phyloP scores from a whole-genome alignment of 2,329 filamentous ascomycete genomes.

The Curvularia eragrostidis region DNA sequence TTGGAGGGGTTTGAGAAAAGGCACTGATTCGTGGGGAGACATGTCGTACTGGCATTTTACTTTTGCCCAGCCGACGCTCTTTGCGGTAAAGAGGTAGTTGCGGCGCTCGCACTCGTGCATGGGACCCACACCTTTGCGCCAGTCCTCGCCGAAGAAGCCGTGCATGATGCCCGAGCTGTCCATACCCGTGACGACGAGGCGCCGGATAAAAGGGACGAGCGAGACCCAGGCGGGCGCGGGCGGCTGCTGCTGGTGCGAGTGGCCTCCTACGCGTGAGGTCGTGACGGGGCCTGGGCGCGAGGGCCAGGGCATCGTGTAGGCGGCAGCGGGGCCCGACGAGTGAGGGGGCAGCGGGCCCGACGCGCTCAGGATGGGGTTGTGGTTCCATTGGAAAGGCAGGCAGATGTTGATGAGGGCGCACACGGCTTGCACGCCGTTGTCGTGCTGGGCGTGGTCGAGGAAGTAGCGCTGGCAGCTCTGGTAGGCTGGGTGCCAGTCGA shows the following conservation, averaged over 20 bases:
- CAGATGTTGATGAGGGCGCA: constrained; percentile 91
- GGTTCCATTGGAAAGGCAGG: constrained; percentile 79
- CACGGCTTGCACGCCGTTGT: constrained; percentile 80
- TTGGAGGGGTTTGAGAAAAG: constrained; percentile 85
- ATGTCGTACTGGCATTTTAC: constrained; percentile 94
- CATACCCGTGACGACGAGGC: constrained; percentile 89
- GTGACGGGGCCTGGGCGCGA: constrained; percentile 50
- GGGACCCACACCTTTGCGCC: constrained; percentile 77
- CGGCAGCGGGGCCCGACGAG: constrained; percentile 39
- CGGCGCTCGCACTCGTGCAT: constrained; percentile 88
- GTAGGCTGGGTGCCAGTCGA: constrained; percentile 92
- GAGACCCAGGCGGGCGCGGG: constrained; percentile 62
- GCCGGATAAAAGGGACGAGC: constrained; percentile 86
- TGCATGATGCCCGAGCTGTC: constrained; percentile 86
- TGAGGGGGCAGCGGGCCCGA: constrained; percentile 43
- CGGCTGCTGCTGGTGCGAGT: too few species aligned
- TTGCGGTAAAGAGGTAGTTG: constrained; percentile 95
- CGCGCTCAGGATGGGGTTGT: constrained; percentile 56
- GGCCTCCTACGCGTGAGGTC: constrained; percentile 44
- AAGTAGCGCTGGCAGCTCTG: constrained; percentile 92
- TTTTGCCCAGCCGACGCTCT: constrained; percentile 86
- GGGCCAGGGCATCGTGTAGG: constrained; percentile 53
- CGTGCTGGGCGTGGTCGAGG: constrained; percentile 87
- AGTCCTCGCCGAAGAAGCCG: constrained; percentile 97
- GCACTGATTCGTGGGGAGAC: constrained; percentile 79